phyloP scores from a whole-genome alignment of 1,139 yeast species.

The Tardiomyces blankii region DNA sequence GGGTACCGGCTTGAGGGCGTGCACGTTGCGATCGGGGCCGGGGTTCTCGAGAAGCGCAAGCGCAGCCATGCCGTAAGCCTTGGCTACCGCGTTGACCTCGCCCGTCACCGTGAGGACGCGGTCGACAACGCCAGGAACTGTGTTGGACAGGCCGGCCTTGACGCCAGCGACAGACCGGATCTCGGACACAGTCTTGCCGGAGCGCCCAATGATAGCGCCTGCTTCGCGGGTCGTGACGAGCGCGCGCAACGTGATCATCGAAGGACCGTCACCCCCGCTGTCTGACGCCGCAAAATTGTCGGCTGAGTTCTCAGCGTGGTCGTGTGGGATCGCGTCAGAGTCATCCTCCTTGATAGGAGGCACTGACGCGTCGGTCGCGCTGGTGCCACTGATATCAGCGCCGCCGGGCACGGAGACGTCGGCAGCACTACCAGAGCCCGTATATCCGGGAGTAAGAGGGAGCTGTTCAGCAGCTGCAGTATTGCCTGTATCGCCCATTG shows the following conservation, averaged over 20 bases:
- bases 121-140: conserved; percentile 73
- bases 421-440: too few relatives aligned
- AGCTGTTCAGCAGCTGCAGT: too few relatives aligned
- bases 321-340: too few relatives aligned
- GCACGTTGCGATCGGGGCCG: conserved; percentile 34
- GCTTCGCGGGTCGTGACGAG: conserved; percentile 81
- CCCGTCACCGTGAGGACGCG: conserved; percentile 79
- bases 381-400: too few relatives aligned
- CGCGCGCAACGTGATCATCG: conserved; percentile 35
- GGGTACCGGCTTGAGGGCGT: conserved; percentile 37
- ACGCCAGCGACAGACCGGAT: conserved; percentile 70
- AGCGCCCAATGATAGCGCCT: conserved; percentile 83
- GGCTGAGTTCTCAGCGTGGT: too few relatives aligned
- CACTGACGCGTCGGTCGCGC: too few relatives aligned
- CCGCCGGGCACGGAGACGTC: too few relatives aligned
- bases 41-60: conserved; percentile 41
- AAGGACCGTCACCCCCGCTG: not conserved
- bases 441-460: too few relatives aligned
- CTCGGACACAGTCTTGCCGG: conserved; percentile 69
- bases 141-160: conserved; percentile 81
- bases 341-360: too few relatives aligned
- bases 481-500: too few relatives aligned
- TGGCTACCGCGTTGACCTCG: conserved; percentile 59
- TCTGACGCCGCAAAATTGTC: too few relatives aligned
- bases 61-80: conserved; percentile 64